Conservation (phyloP, 192 early-diverging fungal species). For the Tieghemiomyces parasiticus region DNA sequence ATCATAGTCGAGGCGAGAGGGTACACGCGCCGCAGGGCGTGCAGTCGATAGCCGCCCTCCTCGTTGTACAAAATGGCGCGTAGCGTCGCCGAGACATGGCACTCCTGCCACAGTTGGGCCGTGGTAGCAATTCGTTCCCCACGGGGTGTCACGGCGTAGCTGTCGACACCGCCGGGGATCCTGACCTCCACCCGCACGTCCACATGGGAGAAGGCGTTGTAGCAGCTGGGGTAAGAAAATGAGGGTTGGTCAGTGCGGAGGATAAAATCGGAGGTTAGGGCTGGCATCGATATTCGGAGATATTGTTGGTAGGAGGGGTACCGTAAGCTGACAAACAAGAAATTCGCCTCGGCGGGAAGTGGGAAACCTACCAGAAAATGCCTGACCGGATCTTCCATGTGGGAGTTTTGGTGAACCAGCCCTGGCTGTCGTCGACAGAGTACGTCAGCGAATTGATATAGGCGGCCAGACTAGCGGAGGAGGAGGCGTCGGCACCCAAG, state of each 20-base stretch:
- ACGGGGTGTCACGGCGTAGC: constrained; percentile 71
- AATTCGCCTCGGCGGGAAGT: neutral
- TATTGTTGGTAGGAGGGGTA: too few relatives aligned
- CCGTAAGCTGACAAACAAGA: neutral
- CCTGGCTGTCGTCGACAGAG: constrained; percentile 50
- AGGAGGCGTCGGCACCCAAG: constrained; percentile 69
- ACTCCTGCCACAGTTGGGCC: constrained; percentile 79
- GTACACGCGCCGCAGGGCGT: constrained; percentile 82
- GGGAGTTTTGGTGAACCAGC: constrained; percentile 45
- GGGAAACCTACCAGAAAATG: constrained; percentile 36
- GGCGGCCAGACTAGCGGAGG: constrained; percentile 92
- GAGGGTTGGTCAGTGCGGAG: too few relatives aligned
- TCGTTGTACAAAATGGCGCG: constrained; percentile 85
- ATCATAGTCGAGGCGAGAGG: constrained; percentile 57
- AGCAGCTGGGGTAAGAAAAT: constrained; percentile 46
- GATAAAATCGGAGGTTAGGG: too few relatives aligned
- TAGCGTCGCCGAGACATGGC: constrained; percentile 72
- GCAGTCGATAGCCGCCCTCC: constrained; percentile 67
- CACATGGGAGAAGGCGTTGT: constrained; percentile 92
- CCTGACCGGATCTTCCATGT: constrained; percentile 47
- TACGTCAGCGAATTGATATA: constrained; percentile 95
- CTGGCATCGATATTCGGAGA: too few relatives aligned
- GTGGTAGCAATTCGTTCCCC: constrained; percentile 75
- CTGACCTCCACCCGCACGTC: constrained; percentile 97
- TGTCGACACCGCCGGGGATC: constrained; percentile 96